Evolutionary conservation across 352 stramenopile species (phyloP), one percentile per base, ranked within the genome.

Genomic region (Globisporangium okanoganense): DNA sequence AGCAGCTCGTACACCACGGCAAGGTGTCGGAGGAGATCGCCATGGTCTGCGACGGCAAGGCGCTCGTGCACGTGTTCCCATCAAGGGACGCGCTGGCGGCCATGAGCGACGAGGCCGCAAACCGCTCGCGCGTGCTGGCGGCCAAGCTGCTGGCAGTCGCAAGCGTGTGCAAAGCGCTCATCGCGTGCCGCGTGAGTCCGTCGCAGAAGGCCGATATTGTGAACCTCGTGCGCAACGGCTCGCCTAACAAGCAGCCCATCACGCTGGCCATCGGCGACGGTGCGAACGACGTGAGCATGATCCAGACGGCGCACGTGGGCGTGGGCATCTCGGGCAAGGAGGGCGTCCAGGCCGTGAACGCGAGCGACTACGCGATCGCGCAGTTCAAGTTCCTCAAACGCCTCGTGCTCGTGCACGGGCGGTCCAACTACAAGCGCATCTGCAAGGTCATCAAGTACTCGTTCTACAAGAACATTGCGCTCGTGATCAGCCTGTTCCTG

Each of bases 261-360:
- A 97, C 93, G 10, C 79, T 99, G 8, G 96, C 96, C 1, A 99
- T 99, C 67, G 97, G 97, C 36, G 97, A 99, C 76, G 97, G 97
- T 27, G 97, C 97, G 1, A 99, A 99, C 73, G 97, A 99, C 72
- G 96, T 99, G 44, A 95, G 92, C 44, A 99, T 99, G 97, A 99
- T 99, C 57, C 95, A 99, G 70, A 94, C 94, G 56, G 97, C 97
- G 22, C 94, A 99, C 52, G 90, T 99, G 45, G 97, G 97, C 35
- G 94, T 99, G 27, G 97, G 97, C 1, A 99, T 99, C 61, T 98
- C 85, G 51, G 97, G 97, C 7, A 92, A 99, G 61, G 97, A 99
- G 76, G 97, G 97, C 7, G 85, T 97, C 18, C 96, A 99, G 64
- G 97, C 97, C 18, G 97, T 98, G 16, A 99, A 99, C 70, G 87